Evolutionary conservation across 1,139 yeast species (phyloP).

Genomic region (Torulaspora globosa): DNA sequence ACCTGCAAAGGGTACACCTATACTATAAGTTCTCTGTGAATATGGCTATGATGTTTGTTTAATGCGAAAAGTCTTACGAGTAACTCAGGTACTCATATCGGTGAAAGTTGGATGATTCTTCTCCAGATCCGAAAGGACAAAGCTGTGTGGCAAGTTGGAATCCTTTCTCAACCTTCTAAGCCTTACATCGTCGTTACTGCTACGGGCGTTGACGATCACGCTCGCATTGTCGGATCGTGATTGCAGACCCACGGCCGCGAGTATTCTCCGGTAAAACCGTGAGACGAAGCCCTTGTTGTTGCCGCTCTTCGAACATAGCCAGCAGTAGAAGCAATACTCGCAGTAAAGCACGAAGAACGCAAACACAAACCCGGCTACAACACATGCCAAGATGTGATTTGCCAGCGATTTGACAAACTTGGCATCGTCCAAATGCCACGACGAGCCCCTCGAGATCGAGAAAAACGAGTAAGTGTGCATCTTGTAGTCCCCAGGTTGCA

Average conservation of each 20-base stretch:
- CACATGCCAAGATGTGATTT: slow-evolving; percentile 64
- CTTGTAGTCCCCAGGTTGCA: slow-evolving; percentile 70
- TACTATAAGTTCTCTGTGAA: not conserved
- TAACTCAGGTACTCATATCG: slow-evolving; percentile 14
- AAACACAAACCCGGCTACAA: slow-evolving; percentile 59
- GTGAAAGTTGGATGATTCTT: slow-evolving; percentile 19
- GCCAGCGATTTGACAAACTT: slow-evolving; percentile 66
- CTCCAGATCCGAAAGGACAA: slow-evolving; percentile 22
- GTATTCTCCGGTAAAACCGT: slow-evolving; percentile 1
- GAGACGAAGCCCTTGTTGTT: slow-evolving; percentile 1
- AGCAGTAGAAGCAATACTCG: slow-evolving; percentile 60
- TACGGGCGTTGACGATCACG: slow-evolving; percentile 5
- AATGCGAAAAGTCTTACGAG: slow-evolving; percentile 1
- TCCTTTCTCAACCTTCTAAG: slow-evolving; percentile 26
- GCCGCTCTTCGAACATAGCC: slow-evolving; percentile 32
- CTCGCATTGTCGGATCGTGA: not conserved
- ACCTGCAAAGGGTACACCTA: not conserved
- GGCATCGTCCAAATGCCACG: slow-evolving; percentile 90
- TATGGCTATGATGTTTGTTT: slow-evolving; percentile 2
- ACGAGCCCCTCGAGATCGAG: slow-evolving; percentile 70
- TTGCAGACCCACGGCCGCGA: slow-evolving; percentile 3
- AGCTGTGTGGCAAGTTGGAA: slow-evolving; percentile 21
- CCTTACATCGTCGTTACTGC: slow-evolving; percentile 9
- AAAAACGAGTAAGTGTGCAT: slow-evolving; percentile 57
- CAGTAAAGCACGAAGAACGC: slow-evolving; percentile 54